Percentiles rank a stretch among this genome's conserved stretches.
These are phyloP conservation scores for Leccinum barrowsii DNA, from an alignment of 768 basidiomycete genomes.

Conservation along the genomic window DNA sequence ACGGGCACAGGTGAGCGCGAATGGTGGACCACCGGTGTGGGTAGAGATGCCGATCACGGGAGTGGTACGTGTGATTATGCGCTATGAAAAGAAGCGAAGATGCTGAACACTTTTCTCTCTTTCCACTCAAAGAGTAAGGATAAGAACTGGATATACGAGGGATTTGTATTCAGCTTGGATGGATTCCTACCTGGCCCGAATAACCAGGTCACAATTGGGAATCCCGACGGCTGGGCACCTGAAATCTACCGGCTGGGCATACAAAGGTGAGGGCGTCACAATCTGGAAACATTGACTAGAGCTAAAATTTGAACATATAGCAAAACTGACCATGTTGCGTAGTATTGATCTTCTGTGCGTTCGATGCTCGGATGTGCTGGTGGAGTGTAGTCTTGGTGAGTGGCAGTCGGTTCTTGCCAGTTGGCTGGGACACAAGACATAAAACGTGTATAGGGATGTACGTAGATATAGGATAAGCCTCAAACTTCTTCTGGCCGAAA, in stretches of 20 bases:
- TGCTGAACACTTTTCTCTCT: not conserved
- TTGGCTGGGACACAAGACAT: no score
- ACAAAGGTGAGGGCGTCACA: not conserved
- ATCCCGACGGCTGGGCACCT: constrained; percentile 3
- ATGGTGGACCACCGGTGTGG: not conserved
- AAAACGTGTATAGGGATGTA: no score
- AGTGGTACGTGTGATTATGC: not conserved
- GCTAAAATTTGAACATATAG: no score
- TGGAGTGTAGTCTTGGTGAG: no score
- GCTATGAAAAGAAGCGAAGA: no score
- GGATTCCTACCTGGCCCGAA: constrained; percentile 7
- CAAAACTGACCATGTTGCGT: no score
- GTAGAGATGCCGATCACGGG: constrained; percentile 10
- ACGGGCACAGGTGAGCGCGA: constrained; percentile 5
- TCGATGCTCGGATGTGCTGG: no score
- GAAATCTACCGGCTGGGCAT: constrained; percentile 6
- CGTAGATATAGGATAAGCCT: no score
- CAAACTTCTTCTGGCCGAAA: no score
- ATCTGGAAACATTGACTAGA: no score
- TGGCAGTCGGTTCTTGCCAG: no score
- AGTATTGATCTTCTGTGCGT: no score
- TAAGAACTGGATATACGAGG: constrained; percentile 2
- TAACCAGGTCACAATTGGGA: constrained; percentile 3
- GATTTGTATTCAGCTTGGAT: constrained; percentile 4
- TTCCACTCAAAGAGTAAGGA: not conserved